Evolutionary conservation across 1,284 basidiomycete genomes (phyloP).

Genomic region (Ceratobasidium sp.): DNA sequence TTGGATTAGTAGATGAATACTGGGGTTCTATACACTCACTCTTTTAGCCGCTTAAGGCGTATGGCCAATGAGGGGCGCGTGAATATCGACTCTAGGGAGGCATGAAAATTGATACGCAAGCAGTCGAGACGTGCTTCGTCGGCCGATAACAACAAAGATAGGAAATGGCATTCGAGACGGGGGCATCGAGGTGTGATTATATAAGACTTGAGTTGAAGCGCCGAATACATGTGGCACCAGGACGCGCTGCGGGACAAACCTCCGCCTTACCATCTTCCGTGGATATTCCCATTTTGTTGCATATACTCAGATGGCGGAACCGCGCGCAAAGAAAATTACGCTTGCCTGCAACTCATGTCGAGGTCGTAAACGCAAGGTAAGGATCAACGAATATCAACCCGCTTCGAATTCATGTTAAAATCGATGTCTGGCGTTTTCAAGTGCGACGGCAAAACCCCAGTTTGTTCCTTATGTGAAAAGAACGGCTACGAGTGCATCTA

Average conservation of each 20-base stretch:
- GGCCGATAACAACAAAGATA: no score
- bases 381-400: neutral
- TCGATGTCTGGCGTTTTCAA: neutral
- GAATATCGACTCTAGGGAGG: no score
- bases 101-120: no score
- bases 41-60: no score
- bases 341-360: conserved; percentile 31
- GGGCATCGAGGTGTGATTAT: no score
- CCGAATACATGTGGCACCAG: neutral
- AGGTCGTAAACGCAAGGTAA: conserved; percentile 23
- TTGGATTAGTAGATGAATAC: no score
- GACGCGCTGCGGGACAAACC: neutral
- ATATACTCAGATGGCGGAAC: conserved; percentile 13
- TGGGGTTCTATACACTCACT: no score
- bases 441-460: conserved; percentile 24
- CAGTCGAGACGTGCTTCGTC: no score
- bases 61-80: no score
- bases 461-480: conserved; percentile 34
- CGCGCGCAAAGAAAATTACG: conserved; percentile 8
- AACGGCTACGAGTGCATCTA: conserved; percentile 17
- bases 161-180: no score
- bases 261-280: neutral
- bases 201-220: no score
- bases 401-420: neutral
- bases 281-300: neutral